phyloP scores from a whole-genome alignment of 208 protist species.

The Trypanosoma avium region DNA sequence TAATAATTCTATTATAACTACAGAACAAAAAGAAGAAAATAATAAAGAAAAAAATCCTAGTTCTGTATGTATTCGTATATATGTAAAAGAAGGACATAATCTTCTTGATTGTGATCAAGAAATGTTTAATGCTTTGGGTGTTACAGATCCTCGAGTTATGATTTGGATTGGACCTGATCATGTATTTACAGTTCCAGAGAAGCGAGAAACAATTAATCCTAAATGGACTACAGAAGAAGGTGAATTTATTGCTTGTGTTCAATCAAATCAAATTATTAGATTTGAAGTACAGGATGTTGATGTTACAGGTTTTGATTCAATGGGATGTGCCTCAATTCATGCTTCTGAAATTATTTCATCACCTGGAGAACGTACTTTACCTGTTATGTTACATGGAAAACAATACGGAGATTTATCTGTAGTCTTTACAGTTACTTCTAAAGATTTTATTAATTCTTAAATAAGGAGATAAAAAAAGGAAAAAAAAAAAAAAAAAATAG shows the following conservation, averaged over 20 bases:
- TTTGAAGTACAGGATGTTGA: conserved; percentile 61
- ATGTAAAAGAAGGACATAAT: conserved; percentile 39
- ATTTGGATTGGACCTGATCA: conserved; percentile 44
- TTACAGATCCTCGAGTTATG: conserved; percentile 47
- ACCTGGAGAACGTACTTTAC: conserved; percentile 32
- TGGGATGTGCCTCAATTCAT: conserved; percentile 34
- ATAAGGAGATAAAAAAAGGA: neutral
- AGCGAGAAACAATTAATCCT: conserved; percentile 31
- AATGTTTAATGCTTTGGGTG: conserved; percentile 39
- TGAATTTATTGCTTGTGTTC: conserved; percentile 26
- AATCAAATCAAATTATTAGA: conserved; percentile 28
- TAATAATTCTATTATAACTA: too few species aligned
- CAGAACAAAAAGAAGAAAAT: neutral
- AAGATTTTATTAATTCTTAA: neutral
- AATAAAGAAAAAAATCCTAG: neutral
- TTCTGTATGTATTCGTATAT: conserved; percentile 28
- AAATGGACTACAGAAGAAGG: conserved; percentile 44
- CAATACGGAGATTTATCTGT: conserved; percentile 40
- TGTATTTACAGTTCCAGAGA: conserved; percentile 41
- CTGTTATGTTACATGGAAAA: conserved; percentile 37
- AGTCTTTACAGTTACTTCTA: conserved; percentile 14
- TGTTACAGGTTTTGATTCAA: conserved; percentile 31
- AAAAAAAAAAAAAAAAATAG: neutral
- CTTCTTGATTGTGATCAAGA: conserved; percentile 30
- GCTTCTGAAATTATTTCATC: conserved; percentile 26